Percentiles rank a stretch among this genome's conserved stretches.
phyloP scores from a whole-genome alignment of 179 eudicot species.

The Heliamphora pulchella region DNA sequence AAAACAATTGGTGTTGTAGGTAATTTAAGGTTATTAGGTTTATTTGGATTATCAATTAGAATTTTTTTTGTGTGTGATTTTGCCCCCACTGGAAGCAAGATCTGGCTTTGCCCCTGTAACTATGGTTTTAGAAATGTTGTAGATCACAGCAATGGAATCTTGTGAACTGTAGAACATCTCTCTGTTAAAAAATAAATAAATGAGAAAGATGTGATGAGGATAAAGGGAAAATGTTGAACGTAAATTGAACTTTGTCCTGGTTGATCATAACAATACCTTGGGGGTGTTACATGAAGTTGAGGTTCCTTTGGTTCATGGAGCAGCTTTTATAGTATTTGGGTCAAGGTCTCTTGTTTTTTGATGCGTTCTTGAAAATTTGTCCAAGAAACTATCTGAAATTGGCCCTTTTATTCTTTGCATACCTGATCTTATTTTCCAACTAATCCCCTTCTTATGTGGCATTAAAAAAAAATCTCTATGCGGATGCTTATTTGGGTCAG shows the following conservation, averaged over 20 bases:
- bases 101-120: too few relatives aligned
- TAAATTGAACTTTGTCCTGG: not conserved
- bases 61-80: too few relatives aligned
- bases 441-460: not conserved
- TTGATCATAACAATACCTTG: not conserved
- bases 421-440: not conserved
- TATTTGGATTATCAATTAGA: too few relatives aligned
- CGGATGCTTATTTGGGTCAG: not conserved
- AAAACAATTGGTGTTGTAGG: too few relatives aligned
- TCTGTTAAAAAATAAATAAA: not conserved
- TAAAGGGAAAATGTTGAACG: not conserved
- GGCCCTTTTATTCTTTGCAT: not conserved
- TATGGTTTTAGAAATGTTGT: not conserved
- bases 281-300: not conserved
- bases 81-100: too few relatives aligned
- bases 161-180: constrained; percentile 2
- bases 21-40: too few relatives aligned
- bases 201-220: not conserved
- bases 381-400: not conserved
- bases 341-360: not conserved
- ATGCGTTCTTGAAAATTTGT: not conserved
- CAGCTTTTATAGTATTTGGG: not conserved
- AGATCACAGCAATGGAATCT: not conserved
- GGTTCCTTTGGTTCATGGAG: not conserved
- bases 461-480: not conserved